A percentile compares a stretch with the other conserved stretches of the same genome.
These are phyloP conservation scores for Selaginella tamariscina DNA, from an alignment of 75 land plant genomes.

Conservation along the genomic window DNA sequence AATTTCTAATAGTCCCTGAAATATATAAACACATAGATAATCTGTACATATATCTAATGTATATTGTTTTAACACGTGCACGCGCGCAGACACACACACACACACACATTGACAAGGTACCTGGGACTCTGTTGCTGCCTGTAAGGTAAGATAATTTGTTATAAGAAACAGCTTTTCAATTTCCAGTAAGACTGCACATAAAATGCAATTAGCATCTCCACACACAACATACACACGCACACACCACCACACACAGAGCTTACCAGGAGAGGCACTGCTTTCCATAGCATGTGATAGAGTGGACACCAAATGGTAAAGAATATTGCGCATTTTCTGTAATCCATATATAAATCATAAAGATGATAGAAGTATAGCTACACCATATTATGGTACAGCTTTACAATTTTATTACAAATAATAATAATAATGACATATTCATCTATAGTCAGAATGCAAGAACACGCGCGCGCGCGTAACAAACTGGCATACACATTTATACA, in stretches of 20 bases:
- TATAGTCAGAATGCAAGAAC: too few species aligned
- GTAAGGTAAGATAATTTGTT: conserved; percentile 16
- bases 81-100: too few species aligned
- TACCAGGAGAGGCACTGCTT: conserved; percentile 8
- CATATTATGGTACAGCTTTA: too few species aligned
- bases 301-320: conserved; percentile 21
- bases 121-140: conserved; percentile 10
- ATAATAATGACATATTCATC: too few species aligned
- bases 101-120: conserved; percentile 7
- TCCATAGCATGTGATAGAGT: conserved; percentile 10
- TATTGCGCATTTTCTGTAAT: conserved; percentile 16
- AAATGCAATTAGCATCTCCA: not conserved
- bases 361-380: too few species aligned
- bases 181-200: conserved; percentile 20
- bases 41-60: too few species aligned
- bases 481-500: too few species aligned
- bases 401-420: too few species aligned
- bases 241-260: not conserved
- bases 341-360: too few species aligned
- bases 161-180: conserved; percentile 16
- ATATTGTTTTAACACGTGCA: too few species aligned
- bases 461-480: too few species aligned
- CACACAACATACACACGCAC: not conserved
- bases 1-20: conserved; percentile 20
- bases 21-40: not conserved